Evolutionary conservation across 2,329 filamentous ascomycete genomes (phyloP), one percentile per base, ranked within the genome.

Genomic region (Aspergillus latus): DNA sequence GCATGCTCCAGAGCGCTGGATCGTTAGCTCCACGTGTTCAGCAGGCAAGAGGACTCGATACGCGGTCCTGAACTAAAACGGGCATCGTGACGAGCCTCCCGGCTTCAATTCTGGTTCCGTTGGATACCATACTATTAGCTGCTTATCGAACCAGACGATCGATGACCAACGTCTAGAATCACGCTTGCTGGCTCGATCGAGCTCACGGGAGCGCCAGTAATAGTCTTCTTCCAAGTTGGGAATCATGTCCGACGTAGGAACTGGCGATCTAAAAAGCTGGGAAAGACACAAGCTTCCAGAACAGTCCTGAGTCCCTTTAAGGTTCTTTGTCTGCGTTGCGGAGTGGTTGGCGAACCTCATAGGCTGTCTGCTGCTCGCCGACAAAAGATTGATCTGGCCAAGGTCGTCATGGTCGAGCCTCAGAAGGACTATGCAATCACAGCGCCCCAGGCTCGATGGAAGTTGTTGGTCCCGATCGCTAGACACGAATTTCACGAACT

Each of bases 11-110:
- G 21, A 21, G 21, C 21, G 21, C 16, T 2, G 37, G 13, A 16
- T 16, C n/a, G 28, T 26, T 13, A 36, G 10, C 40, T 54, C 36
- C 51, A 54, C 37, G 51, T 54, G 44, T 52, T 52, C 48, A 50
- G 37, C 44, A 46, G n/a, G n/a, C 26, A 30, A 46, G 37, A 6
- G 13, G 16, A 26, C 44, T 13, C 9, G 15, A 10, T 46, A 15
- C 28, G 44, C 10, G 29, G 42, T 11, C 11, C n/a, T 37, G 34
- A 7, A 16, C n/a, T 21, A 16, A 42, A 16, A 21, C 8, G 21
- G 16, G 7, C 39, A 42, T 16, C 39, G 39, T 21, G n/a, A 21
- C 16, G 16, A 42, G 16, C 21, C 10, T 42, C 39, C 39, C 39
- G n/a, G 21, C 8, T 15, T 42, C 16, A 21, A 7, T 37, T 21